Evolutionary conservation across 805 yeast genomes (phyloP), one percentile per base, ranked within the genome.

Genomic region (Metschnikowia dekortorum): DNA sequence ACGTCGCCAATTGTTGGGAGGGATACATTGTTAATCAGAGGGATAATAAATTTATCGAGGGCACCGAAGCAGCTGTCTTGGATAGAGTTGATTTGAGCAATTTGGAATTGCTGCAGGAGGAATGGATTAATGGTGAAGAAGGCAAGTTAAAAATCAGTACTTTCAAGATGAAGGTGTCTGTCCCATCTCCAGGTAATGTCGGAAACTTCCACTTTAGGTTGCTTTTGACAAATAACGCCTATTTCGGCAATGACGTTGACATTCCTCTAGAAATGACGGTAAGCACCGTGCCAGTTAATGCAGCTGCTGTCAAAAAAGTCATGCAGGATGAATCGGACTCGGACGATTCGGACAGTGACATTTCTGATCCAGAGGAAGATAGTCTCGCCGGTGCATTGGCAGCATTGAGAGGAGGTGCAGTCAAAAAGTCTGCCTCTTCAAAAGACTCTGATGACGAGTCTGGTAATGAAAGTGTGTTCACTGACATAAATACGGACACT

Each of bases 161-260:
- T 1, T 84, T 88, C 62, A 89, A 87, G 63, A 74, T 91, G 50
- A 88, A 85, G 58, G 65, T 91, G 44, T 68, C 84, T 7, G 76
- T 82, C 44, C 90, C 95, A 41, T 82, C 96, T 13, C 97, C 98
- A n/a, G 78, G 77, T 16, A 76, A 76, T 49, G 70, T 71, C 14
- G 96, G 95, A 39, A 73, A 70, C 39, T 81, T 70, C 62, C 83
- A 81, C 56, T 88, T 88, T 74, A 79, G 90, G 69, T 72, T 91
- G 14, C 69, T 83, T 26, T 66, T 92, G 62, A 82, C 83, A 62
- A 84, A 87, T 49, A 78, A 87, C 47, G 83, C 87, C 41, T 91
- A 89, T 66, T 89, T 88, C 65, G 96, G 96, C 6, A 69, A 81
- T 16, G 97, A 92, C 64, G 65, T 89, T 26, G 89, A 85, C 56